Evolutionary conservation across 306 rosid species (phyloP), one percentile per base, ranked within the genome.

Genomic region (Vigna reflexopilosa): DNA sequence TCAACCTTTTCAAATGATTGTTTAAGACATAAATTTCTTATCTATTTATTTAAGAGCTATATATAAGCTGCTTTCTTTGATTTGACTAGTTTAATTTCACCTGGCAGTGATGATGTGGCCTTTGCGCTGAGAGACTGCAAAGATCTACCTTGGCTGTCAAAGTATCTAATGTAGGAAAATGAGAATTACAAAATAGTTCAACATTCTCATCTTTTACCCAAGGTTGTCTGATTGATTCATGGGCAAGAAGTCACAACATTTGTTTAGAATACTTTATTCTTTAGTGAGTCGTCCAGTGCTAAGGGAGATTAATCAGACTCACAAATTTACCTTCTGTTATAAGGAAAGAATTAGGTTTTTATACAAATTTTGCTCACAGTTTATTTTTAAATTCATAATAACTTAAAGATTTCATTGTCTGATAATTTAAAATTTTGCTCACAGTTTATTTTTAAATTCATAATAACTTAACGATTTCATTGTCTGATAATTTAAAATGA

Each of bases 141-240:
- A 84, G 97, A 92, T 72, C 65, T 87, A 34, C 90, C 95, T 47
- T 94, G 98, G 98, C 71, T 94, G 84, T 86, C 97, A 16, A 92
- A 94, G 90, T 94, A 90, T 79, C 82, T 94, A 70, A 81, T 76
- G 72, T 78, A 83, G 64, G 57, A 58, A 52, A 72, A 40, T 13
- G 64, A 26, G 45, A 19, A 50, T 40, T 51, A 9, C 68, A 6
- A 4, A 54, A 10, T 54, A 3, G 12, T 55, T 55, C 14, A 19
- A 20, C 59, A 8, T 17, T 52, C 59, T 19, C 59, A 54, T 54
- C 14, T 12, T 22, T 54, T 19, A 8, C 6, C 40, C 12, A 1
- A 7, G 4, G 24, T 52, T 7, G 9, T 19, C 11, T 22, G 9
- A 0, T 26, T 52, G 57, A 52, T 11, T 4, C 58, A 0, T 7